Evolutionary conservation across 805 yeast genomes (phyloP).

Genomic region (Kluyveromyces lactis): DNA sequence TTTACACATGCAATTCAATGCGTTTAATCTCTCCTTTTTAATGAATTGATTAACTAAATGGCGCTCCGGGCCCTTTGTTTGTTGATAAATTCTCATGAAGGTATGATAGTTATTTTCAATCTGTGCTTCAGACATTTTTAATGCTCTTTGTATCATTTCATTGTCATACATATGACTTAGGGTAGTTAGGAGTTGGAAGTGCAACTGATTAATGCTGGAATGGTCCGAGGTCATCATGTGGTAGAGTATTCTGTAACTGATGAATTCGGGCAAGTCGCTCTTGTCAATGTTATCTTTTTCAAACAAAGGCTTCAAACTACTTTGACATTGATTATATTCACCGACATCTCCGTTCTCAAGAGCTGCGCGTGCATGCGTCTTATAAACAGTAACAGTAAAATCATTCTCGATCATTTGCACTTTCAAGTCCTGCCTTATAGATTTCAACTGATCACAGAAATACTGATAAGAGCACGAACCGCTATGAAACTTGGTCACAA

Average conservation of each 20-base stretch:
- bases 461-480: constrained; percentile 59
- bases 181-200: constrained; percentile 11
- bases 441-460: constrained; percentile 81
- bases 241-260: constrained; percentile 66
- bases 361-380: constrained; percentile 81
- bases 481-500: constrained; percentile 44
- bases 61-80: constrained; percentile 36
- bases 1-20: constrained; percentile 47
- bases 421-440: constrained; percentile 86
- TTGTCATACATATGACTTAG: constrained; percentile 11
- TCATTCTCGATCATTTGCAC: constrained; percentile 80
- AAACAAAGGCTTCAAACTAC: constrained; percentile 63
- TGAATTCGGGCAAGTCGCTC: constrained; percentile 50
- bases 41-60: constrained; percentile 46
- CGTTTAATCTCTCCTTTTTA: constrained; percentile 47
- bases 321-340: constrained; percentile 91
- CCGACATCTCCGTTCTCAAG: constrained; percentile 78
- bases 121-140: constrained; percentile 26
- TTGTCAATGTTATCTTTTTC: constrained; percentile 30
- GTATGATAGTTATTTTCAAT: constrained; percentile 42
- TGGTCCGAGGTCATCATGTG: constrained; percentile 63
- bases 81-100: constrained; percentile 38
- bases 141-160: constrained; percentile 20
- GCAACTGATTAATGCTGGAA: constrained; percentile 19
- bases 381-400: constrained; percentile 74